phyloP scores from a whole-genome alignment of 768 basidiomycete species.

The Lactarius psammicola region DNA sequence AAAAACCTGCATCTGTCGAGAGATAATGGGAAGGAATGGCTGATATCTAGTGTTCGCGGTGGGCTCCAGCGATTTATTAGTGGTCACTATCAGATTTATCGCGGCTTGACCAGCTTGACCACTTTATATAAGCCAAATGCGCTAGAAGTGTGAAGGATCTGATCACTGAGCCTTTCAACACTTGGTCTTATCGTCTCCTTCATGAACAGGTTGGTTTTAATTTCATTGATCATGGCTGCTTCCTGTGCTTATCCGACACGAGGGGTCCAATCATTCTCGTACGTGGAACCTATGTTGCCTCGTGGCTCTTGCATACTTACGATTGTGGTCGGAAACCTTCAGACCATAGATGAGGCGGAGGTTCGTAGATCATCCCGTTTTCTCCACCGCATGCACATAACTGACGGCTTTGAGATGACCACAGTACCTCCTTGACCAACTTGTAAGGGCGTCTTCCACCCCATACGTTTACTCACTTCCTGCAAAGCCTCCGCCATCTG shows the following conservation, averaged over 20 bases:
- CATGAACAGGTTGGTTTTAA: conserved; percentile 19
- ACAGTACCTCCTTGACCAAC: conserved; percentile 32
- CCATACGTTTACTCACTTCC: background rate
- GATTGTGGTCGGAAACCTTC: background rate
- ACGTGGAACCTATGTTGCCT: background rate
- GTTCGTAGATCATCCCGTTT: conserved; percentile 12
- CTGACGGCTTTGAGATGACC: background rate
- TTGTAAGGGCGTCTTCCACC: conserved; percentile 20
- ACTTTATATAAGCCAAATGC: background rate
- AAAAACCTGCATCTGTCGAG: conserved; percentile 51
- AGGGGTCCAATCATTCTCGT: conserved; percentile 29
- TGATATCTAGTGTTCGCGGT: background rate
- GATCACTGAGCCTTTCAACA: background rate
- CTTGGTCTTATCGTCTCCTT: background rate
- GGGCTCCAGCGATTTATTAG: background rate
- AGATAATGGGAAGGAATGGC: background rate
- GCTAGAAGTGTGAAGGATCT: too few relatives aligned
- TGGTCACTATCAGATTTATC: background rate
- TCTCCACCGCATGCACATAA: background rate
- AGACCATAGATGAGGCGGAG: conserved; percentile 34
- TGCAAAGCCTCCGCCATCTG: conserved; percentile 29
- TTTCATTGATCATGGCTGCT: background rate
- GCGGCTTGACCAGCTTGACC: background rate
- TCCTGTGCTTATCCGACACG: conserved; percentile 3
- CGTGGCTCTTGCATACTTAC: background rate